Evolutionary conservation across 192 early-diverging fungal species (phyloP).

Genomic region (Umbelopsis ramanniana): DNA sequence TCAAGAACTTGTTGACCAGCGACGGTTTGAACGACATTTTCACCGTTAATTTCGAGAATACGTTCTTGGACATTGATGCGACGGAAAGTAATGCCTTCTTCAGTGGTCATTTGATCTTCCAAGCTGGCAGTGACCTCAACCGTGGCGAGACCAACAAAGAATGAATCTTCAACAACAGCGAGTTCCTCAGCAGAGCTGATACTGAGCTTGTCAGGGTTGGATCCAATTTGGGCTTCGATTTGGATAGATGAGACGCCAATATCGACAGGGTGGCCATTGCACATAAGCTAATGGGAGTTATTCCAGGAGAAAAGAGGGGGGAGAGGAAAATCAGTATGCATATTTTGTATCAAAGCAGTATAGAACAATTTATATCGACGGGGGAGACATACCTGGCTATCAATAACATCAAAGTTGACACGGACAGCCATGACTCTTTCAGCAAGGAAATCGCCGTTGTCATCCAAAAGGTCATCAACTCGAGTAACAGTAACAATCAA

Average conservation of each 20-base stretch:
- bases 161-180: constrained; percentile 48
- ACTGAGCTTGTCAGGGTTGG: constrained; percentile 43
- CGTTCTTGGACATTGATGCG: constrained; percentile 51
- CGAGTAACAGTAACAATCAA: constrained; percentile 61
- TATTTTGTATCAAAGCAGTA: no score
- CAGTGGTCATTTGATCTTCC: constrained; percentile 42
- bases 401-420: constrained; percentile 59
- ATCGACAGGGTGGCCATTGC: constrained; percentile 53
- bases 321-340: no score
- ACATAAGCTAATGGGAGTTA: constrained; percentile 42
- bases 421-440: constrained; percentile 61
- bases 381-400: constrained; percentile 47
- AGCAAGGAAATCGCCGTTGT: constrained; percentile 59
- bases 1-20: constrained; percentile 60
- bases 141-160: constrained; percentile 57
- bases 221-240: constrained; percentile 47
- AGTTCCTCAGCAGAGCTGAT: constrained; percentile 46
- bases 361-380: not conserved
- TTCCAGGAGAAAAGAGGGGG: no score
- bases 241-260: constrained; percentile 47
- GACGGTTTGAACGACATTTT: constrained; percentile 55
- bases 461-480: constrained; percentile 59
- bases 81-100: constrained; percentile 50
- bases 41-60: constrained; percentile 59
- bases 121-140: constrained; percentile 55